Conservation (phyloP, 441 rosid genomes). For the Erysimum pusillum region DNA sequence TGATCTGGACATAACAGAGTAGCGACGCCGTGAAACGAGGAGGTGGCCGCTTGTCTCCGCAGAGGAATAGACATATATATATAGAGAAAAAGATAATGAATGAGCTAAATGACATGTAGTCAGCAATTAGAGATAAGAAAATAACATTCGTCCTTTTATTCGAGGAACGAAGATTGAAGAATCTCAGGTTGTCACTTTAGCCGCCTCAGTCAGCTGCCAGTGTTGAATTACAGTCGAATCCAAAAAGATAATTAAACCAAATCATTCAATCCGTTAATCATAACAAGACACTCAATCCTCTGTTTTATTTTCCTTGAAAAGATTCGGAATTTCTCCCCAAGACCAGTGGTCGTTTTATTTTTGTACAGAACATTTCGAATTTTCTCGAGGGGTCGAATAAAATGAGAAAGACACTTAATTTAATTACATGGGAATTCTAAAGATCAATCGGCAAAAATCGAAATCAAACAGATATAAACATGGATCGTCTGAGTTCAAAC, state of each 20-base stretch:
- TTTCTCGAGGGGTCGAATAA: not conserved
- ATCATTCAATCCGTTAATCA: not conserved
- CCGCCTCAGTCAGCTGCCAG: not conserved
- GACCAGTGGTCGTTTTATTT: not conserved
- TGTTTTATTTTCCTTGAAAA: not conserved
- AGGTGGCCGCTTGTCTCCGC: not conserved
- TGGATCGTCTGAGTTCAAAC: slow-evolving; percentile 5
- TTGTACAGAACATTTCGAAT: not conserved
- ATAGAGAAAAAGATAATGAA: not conserved
- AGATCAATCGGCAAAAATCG: not conserved
- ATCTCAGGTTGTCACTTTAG: not conserved
- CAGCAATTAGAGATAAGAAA: not conserved
- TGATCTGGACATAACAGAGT: too few relatives aligned
- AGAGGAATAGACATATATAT: not conserved
- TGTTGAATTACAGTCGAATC: not conserved
- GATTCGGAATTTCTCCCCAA: too few relatives aligned
- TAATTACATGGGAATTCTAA: not conserved
- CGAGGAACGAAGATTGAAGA: slow-evolving; percentile 1
- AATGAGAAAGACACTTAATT: slow-evolving; percentile 3
- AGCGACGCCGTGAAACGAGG: too few relatives aligned
- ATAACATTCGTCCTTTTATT: not conserved
- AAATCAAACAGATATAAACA: slow-evolving; percentile 37
- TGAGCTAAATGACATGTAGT: not conserved
- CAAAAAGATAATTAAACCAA: not conserved
- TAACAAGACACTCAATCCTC: not conserved